Conservation (phyloP, 129 eudicot genomes). For the Lactuca sativa region DNA sequence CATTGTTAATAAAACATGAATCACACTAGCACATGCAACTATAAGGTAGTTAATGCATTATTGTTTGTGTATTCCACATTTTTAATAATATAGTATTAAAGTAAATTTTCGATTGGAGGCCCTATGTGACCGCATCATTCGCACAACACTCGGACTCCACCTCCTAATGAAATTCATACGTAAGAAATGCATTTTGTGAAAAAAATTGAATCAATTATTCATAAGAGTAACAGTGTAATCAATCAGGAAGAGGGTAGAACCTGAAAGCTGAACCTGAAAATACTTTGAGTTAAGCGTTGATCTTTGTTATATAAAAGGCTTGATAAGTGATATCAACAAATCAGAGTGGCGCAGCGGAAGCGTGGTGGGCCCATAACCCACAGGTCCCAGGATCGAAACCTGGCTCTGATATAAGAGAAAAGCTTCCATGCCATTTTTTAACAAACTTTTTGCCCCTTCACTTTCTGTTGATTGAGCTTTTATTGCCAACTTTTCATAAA, state of each 20-base stretch:
- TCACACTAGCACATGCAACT: no score
- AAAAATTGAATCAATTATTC: no score
- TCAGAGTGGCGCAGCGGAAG: constrained; percentile 99
- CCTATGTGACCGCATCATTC: no score
- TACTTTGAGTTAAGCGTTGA: no score
- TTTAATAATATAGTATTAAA: no score
- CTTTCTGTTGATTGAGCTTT: neutral
- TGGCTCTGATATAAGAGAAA: constrained; percentile 77
- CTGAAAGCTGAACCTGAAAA: neutral
- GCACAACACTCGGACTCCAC: no score
- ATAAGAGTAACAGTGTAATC: neutral
- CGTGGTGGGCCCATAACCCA: constrained; percentile 99
- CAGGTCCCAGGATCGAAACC: constrained; percentile 99
- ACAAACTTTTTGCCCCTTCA: no score
- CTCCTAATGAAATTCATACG: neutral
- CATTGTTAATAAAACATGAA: no score
- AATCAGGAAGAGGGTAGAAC: neutral
- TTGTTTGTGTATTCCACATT: no score
- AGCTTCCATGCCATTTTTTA: neutral
- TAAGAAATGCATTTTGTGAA: neutral
- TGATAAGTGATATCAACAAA: neutral
- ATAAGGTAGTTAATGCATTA: no score
- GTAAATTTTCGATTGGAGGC: no score
- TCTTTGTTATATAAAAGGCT: no score
- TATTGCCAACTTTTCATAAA: neutral